Evolutionary conservation across 1,284 basidiomycete species (phyloP).

Genomic region (Cryptococcus sp.): DNA sequence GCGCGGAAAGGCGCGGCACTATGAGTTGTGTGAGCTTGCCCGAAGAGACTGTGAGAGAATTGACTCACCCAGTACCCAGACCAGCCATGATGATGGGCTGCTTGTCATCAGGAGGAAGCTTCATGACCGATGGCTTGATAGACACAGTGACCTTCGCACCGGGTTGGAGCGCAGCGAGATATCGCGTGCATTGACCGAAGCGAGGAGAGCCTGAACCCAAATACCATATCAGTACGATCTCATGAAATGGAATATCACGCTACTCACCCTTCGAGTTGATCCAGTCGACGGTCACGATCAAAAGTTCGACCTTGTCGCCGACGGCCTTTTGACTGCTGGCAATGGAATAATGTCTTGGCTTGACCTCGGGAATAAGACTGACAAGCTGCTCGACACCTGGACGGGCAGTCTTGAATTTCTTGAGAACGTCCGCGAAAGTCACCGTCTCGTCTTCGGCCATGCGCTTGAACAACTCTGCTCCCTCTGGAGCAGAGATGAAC

Average conservation of each 20-base stretch:
- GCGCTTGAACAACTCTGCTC: conserved; percentile 90
- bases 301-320: conserved; percentile 87
- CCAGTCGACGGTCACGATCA: conserved; percentile 98
- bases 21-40: background rate
- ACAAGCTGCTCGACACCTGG: conserved; percentile 82
- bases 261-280: conserved; percentile 74
- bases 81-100: conserved; percentile 99
- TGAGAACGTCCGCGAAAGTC: conserved; percentile 86
- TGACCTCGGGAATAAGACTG: conserved; percentile 86
- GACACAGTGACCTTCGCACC: conserved; percentile 96
- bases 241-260: background rate
- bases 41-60: no score
- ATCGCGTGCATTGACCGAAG: conserved; percentile 95
- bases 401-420: conserved; percentile 75
- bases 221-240: background rate
- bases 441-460: conserved; percentile 92
- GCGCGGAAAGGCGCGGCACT: conserved; percentile 95
- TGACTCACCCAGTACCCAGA: conserved; percentile 77
- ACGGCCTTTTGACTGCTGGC: conserved; percentile 93
- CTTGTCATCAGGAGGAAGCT: conserved; percentile 78
- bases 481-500: conserved; percentile 93
- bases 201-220: conserved; percentile 64
- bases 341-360: conserved; percentile 97
- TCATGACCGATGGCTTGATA: conserved; percentile 99
- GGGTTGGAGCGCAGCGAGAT: conserved; percentile 76